A percentile compares a stretch with the other conserved stretches of the same genome.
phyloP scores from a whole-genome alignment of 2,329 filamentous ascomycete genomes.

The Massarina eburnea region DNA sequence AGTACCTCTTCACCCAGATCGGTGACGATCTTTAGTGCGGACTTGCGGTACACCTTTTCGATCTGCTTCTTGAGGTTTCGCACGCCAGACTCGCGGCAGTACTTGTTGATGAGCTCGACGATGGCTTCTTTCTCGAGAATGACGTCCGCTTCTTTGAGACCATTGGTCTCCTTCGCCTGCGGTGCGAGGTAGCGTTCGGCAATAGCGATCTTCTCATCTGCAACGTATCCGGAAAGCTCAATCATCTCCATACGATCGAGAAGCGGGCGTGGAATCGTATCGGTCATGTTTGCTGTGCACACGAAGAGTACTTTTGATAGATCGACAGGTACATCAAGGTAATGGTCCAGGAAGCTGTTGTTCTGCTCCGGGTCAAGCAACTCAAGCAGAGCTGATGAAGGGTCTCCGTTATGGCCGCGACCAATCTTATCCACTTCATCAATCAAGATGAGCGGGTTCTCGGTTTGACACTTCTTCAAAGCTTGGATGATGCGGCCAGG shows the following conservation, averaged over 20 bases:
- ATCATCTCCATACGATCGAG: constrained; percentile 98
- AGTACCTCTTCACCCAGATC: constrained; percentile 85
- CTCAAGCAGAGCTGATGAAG: constrained; percentile 89
- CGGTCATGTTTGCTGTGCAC: constrained; percentile 98
- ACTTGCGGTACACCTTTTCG: constrained; percentile 97
- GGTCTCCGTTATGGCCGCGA: constrained; percentile 92
- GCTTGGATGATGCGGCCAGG: constrained; percentile 97
- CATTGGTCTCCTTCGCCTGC: constrained; percentile 90
- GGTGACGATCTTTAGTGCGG: constrained; percentile 93
- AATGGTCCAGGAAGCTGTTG: constrained; percentile 94
- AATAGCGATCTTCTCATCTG: constrained; percentile 99
- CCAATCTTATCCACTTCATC: constrained; percentile 99
- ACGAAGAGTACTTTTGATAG: constrained; percentile 97
- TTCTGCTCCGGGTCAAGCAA: constrained; percentile 97
- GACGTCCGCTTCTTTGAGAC: constrained; percentile 89
- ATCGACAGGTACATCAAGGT: constrained; percentile 97
- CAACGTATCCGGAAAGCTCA: constrained; percentile 90
- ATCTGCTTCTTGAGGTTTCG: constrained; percentile 99
- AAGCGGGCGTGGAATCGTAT: constrained; percentile 91
- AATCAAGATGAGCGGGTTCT: constrained; percentile 94
- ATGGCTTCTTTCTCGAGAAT: constrained; percentile 83
- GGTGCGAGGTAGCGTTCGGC: constrained; percentile 90
- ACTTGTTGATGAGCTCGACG: constrained; percentile 96
- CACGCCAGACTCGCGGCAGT: constrained; percentile 95
- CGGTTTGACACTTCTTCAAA: constrained; percentile 97